Evolutionary conservation across 257 asterid species (phyloP), one percentile per base, ranked within the genome.

Genomic region (Scutellaria galericulata): DNA sequence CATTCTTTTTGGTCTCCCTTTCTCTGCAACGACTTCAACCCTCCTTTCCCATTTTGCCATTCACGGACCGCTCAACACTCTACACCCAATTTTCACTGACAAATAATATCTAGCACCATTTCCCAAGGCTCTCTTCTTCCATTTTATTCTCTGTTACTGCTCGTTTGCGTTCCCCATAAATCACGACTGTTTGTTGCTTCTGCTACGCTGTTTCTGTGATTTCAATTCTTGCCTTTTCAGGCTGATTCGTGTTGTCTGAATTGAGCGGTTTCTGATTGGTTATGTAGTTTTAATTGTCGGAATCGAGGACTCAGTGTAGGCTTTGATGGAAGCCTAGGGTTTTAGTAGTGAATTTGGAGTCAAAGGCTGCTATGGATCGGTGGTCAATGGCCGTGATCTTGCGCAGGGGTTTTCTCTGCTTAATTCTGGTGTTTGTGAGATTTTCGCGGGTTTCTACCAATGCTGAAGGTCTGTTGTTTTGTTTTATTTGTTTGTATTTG

Each of bases 381-480:
- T 82, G 87, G 80, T 85, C 86, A 13, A 64, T 80, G 71, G 62
- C 78, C 59, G 66, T 77, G 88, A 83, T 93, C 86, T 75, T 77
- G 74, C 75, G 47, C 71, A 77, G 82, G 24, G 64, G 71, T 47
- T 45, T 80, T 14, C 69, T 86, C 54, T 86, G 77, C 81, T 81
- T 83, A 37, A 52, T 80, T 78, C 77, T 85, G 73, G 67, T 86
- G 74, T 70, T 87, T 63, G 81, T 74, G 6, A 70, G 83, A 79
- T 54, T 87, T 46, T 80, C 76, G 45, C 82, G 64, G 64, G 96
- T 86, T 75, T 85, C 89, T 47, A 75, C 87, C 54, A 95, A 95
- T 77, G 92, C 84, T 48, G 99, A 95, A 95, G 99, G 99, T 95
- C 42, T 14, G 81, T 27, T 71, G 7, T 75, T 54, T 72, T 31